These are phyloP conservation scores for Lagerstroemia speciosa DNA, from an alignment of 345 rosid genomes.

Conservation along the genomic window DNA sequence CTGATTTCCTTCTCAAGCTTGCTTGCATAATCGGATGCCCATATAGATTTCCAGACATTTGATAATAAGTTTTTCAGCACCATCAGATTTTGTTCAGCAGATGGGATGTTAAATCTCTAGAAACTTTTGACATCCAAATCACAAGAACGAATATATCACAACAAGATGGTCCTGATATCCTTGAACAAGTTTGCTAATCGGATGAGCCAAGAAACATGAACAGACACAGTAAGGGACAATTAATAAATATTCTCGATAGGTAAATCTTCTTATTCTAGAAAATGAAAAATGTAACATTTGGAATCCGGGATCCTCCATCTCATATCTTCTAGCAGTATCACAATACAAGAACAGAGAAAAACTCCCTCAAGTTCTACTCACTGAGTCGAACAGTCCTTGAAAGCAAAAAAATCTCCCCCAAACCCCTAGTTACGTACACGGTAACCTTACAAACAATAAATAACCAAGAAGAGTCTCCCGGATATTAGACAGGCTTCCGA, in stretches of 20 bases:
- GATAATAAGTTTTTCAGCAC: constrained; percentile 66
- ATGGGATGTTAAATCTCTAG: constrained; percentile 4
- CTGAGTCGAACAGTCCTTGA: too few species aligned
- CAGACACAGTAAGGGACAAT: background rate
- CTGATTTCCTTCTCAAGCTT: constrained; percentile 89
- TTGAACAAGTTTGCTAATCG: background rate
- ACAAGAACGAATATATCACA: background rate
- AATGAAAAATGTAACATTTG: too few species aligned
- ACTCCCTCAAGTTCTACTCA: too few species aligned
- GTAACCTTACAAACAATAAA: too few species aligned
- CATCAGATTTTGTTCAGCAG: constrained; percentile 33
- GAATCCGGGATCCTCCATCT: too few species aligned
- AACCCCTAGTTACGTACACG: background rate
- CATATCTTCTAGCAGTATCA: background rate
- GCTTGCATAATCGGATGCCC: constrained; percentile 56
- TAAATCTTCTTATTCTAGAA: too few species aligned
- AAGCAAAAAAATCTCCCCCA: background rate
- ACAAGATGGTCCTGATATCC: background rate
- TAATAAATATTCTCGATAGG: background rate
- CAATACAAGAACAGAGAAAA: background rate
- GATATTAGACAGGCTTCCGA: too few species aligned
- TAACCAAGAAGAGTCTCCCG: background rate
- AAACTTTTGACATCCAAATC: constrained; percentile 9
- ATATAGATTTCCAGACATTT: constrained; percentile 50
- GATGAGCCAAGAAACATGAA: background rate